Evolutionary conservation across 345 rosid species (phyloP).

Genomic region (Cardiospermum halicacabum): DNA sequence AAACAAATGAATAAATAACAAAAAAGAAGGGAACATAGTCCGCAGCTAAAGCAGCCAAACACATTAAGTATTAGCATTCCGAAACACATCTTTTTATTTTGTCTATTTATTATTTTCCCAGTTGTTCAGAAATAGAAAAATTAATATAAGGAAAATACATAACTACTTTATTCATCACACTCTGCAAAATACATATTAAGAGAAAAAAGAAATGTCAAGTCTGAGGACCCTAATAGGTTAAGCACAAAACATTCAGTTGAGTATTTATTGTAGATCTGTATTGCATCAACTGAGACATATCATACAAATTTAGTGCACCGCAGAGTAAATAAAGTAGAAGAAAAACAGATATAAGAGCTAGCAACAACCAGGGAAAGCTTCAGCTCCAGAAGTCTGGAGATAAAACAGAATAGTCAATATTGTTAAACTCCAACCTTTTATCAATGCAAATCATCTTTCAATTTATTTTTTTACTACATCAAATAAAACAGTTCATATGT

Average conservation of each 20-base stretch:
- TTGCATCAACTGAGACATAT: background rate
- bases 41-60: background rate
- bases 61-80: background rate
- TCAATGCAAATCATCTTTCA: background rate
- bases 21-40: background rate
- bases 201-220: background rate
- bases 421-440: background rate
- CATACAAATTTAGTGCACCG: background rate
- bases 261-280: background rate
- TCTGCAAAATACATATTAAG: background rate
- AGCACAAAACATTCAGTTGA: background rate
- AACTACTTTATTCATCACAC: background rate
- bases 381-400: background rate
- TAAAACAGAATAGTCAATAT: background rate
- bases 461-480: too few species aligned
- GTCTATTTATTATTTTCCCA: too few species aligned
- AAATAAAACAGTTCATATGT: too few species aligned
- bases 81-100: conserved; percentile 1
- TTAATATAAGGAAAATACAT: background rate
- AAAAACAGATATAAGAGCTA: background rate
- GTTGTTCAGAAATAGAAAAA: background rate
- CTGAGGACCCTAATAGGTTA: background rate
- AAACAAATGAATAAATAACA: too few species aligned
- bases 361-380: background rate
- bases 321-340: background rate